Evolutionary conservation across 345 rosid genomes (phyloP), one percentile per base, ranked within the genome.

Genomic region (Punica granatum): DNA sequence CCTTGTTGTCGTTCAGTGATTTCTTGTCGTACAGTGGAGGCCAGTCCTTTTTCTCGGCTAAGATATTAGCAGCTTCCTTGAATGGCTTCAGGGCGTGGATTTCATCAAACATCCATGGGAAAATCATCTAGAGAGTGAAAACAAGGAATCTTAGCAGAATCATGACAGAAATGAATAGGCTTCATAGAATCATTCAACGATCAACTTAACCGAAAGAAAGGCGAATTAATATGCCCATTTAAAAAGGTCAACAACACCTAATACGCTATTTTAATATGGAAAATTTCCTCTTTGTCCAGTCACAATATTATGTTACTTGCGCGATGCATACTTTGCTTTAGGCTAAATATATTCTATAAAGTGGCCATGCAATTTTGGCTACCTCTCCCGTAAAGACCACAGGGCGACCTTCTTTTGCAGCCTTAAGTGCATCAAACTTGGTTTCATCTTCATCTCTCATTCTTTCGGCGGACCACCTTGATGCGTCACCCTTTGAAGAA

Each of bases 381-480:
- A 92, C 99, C 96, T 94, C 99, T 68, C 95, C 96, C 0, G 92
- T 89, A 79, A 91, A 90, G 77, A 80, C 79, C 68, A 94, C 83
- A n/a, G 88, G 87, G 12, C 76, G 84, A 3, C 86, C 83, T 79
- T 84, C 95, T 72, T 78, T 81, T 19, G 73, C 84, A 67, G 96
- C 95, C 66, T 31, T 78, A 66, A 84, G 39, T n/a, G 99, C 92
- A 80, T 94, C 84, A 69, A 85, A 89, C 74, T 80, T 80, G 70
- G 61, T 67, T 49, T 76, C 87, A 51, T 72, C 11, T 19, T 80
- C 87, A 7, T 65, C 85, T 67, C 75, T 72, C 62, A 87, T 34
- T 81, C 88, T 83, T 51, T 88, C 72, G 65, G 99, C 95, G 69
- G 95, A 80, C 97, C 97, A 91, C 61, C 59, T 76, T 41, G 99